These are phyloP conservation scores for Elsinoe necatrix DNA, from an alignment of 2,329 filamentous ascomycete genomes.

Conservation along the genomic window DNA sequence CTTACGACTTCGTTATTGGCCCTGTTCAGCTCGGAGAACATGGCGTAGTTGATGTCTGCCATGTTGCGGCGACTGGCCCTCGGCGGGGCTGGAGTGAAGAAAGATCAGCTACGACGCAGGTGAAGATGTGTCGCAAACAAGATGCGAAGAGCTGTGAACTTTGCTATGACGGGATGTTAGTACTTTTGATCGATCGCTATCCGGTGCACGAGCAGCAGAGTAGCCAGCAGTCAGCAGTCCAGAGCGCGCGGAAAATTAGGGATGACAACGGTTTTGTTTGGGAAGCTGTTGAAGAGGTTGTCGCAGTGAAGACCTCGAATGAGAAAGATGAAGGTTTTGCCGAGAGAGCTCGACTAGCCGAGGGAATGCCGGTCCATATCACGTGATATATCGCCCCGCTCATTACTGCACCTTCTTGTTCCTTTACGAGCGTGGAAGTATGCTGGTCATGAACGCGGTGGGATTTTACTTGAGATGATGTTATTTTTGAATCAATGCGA, in stretches of 20 bases:
- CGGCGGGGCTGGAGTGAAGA: slow-evolving; percentile 1
- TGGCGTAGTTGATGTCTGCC: slow-evolving; percentile 66
- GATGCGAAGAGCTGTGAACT: background rate
- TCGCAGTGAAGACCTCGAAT: background rate
- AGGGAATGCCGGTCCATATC: background rate
- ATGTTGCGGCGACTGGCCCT: slow-evolving; percentile 35
- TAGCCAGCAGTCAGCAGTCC: background rate
- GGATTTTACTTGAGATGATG: too few relatives aligned
- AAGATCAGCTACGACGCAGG: background rate
- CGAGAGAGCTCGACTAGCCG: background rate
- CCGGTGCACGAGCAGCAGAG: background rate
- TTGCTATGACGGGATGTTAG: background rate
- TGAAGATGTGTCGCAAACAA: background rate
- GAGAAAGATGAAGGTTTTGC: background rate
- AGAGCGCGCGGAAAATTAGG: background rate
- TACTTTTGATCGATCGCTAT: background rate
- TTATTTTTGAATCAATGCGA: too few relatives aligned
- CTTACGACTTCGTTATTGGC: slow-evolving; percentile 66
- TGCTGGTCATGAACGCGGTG: too few relatives aligned
- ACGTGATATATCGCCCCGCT: too few relatives aligned
- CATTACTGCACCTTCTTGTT: too few relatives aligned
- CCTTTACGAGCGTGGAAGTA: too few relatives aligned
- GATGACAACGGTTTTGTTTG: slow-evolving; percentile 1
- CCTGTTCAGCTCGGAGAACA: slow-evolving; percentile 73
- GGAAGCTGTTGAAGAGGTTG: background rate